phyloP scores from a whole-genome alignment of 805 yeast species.

The Grigorovia jiainica region DNA sequence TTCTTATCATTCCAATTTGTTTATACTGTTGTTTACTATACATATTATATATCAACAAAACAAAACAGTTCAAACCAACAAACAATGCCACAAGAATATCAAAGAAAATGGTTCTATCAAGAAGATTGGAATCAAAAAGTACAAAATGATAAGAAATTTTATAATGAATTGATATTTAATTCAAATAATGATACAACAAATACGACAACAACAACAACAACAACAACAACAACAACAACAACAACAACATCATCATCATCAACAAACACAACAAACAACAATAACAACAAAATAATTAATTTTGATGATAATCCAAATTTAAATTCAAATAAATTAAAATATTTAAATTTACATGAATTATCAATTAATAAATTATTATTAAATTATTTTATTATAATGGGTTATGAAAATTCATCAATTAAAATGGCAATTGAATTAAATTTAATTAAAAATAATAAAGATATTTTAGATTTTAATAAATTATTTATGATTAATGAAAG shows the following conservation, averaged over 20 bases:
- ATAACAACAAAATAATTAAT: too few relatives aligned
- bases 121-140: not conserved
- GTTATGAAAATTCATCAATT: conserved; percentile 58
- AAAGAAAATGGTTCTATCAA: conserved; percentile 1
- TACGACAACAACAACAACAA: too few relatives aligned
- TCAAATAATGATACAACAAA: not conserved
- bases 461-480: conserved; percentile 24
- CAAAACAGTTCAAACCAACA: too few relatives aligned
- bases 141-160: not conserved
- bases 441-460: conserved; percentile 16
- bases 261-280: too few relatives aligned
- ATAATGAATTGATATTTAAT: not conserved
- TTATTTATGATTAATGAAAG: conserved; percentile 22
- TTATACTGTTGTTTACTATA: too few relatives aligned
- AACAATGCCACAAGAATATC: not conserved
- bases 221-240: too few relatives aligned
- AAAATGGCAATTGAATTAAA: conserved; percentile 52
- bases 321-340: not conserved
- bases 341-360: not conserved
- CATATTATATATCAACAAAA: too few relatives aligned
- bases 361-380: conserved; percentile 35
- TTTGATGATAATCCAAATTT: too few relatives aligned
- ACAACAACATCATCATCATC: too few relatives aligned
- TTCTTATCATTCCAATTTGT: too few relatives aligned
- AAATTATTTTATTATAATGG: conserved; percentile 70